Conservation (phyloP, 805 yeast genomes). For the Zygoascus biomembranicola region DNA sequence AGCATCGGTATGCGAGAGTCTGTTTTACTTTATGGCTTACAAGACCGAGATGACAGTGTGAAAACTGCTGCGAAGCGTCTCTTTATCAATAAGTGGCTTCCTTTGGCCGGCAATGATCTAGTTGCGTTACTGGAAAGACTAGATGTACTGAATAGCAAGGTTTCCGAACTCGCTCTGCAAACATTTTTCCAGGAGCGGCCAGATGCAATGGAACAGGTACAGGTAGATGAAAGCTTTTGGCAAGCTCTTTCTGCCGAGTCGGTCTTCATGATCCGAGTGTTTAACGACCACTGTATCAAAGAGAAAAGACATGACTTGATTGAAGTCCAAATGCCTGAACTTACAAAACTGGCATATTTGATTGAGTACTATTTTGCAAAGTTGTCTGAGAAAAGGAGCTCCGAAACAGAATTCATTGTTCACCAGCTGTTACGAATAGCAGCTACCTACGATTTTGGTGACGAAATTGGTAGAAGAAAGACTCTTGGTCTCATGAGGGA, state of each 20-base stretch:
- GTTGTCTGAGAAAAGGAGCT: constrained; percentile 14
- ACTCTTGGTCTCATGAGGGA: constrained; percentile 50
- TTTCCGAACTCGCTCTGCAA: constrained; percentile 61
- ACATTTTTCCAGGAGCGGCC: constrained; percentile 52
- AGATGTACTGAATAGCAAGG: constrained; percentile 57
- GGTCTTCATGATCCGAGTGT: constrained; percentile 61
- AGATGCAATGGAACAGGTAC: constrained; percentile 53
- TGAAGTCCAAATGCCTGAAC: constrained; percentile 71
- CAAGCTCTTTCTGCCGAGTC: constrained; percentile 61
- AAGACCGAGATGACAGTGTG: constrained; percentile 75
- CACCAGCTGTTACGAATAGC: constrained; percentile 65
- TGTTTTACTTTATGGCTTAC: constrained; percentile 74
- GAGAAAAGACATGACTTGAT: constrained; percentile 44
- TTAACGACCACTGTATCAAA: constrained; percentile 54
- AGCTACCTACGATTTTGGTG: constrained; percentile 71
- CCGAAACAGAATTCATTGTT: constrained; percentile 53
- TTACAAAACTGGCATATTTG: constrained; percentile 56
- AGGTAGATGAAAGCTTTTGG: constrained; percentile 64
- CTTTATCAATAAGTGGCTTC: constrained; percentile 68
- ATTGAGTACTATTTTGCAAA: constrained; percentile 46
- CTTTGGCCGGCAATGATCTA: constrained; percentile 58
- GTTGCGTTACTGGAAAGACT: constrained; percentile 62
- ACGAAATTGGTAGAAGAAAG: constrained; percentile 81
- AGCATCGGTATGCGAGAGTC: constrained; percentile 52
- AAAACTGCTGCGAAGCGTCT: constrained; percentile 61